Base-by-base conservation (phyloP, 176 grass and related monocot species). In the Lolium perenne region DNA sequence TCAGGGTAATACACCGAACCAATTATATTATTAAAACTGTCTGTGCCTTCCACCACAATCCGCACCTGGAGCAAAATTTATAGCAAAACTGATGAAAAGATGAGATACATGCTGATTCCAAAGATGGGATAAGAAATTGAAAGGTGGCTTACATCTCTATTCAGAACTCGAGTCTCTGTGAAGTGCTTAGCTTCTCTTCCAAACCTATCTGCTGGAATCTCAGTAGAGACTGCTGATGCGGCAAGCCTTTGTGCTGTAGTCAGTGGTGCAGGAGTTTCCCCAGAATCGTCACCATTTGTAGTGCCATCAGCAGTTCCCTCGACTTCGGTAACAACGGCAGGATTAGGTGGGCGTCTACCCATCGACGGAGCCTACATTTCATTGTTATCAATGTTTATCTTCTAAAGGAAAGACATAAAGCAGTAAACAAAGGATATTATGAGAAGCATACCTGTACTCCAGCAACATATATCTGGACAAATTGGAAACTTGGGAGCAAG, bases 1-100 rank as follows among this genome's bases (percentile, higher is more conserved):
- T 96, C 97, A 68, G 92, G 90, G 88, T 99, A 99, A 85, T 92
- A 99, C 56, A 94, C 90, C 6, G 94, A 99, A 76, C 94, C 97
- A 86, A 99, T 94, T 86, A 99, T 92, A 80, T 96, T 99, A 71
- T 83, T 89, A 64, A 91, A 95, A 65, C 90, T 95, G 77, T 99
- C 92, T 67, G 95, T 95, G 20, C 97, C 94, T 82, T 99, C 97
- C 66, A 99, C 90, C 81, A 99, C 97, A 88, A 99, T 93, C 35
- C 97, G 82, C 43, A 99, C 97, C 97, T 99, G 57, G 65, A 77
- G 23, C 14, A 83, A 56, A 77, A 73, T 20, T n/a, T 38, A 77
- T 1, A 66, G 60, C 65, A 74, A 62, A 78, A 79, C 23, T 86
- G 72, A 85, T 79, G 55, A 63, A 74, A 63, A 84, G 40, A 26